These are phyloP conservation scores for Populus euphratica DNA, from an alignment of 345 rosid genomes.

Conservation along the genomic window DNA sequence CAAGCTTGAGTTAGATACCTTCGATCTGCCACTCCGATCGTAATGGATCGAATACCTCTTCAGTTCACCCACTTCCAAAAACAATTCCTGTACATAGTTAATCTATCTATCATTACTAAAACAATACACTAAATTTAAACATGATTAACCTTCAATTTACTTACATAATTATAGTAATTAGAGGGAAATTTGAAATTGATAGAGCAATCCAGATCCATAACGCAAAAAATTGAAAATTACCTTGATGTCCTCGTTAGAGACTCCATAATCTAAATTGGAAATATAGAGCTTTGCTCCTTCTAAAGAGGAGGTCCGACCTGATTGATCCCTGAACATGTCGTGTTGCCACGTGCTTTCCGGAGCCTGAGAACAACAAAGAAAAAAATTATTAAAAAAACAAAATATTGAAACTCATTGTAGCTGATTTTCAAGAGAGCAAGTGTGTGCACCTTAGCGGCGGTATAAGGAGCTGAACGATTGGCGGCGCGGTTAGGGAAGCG, in stretches of 20 bases:
- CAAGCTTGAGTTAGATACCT: slow-evolving; percentile 57
- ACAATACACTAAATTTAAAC: background rate
- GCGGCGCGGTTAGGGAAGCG: slow-evolving; percentile 59
- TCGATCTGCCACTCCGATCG: slow-evolving; percentile 93
- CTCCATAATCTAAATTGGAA: slow-evolving; percentile 89
- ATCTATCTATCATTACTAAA: background rate
- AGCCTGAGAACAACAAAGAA: slow-evolving; percentile 38
- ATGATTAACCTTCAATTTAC: background rate
- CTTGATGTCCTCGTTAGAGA: slow-evolving; percentile 93
- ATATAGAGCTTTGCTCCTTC: slow-evolving; percentile 95
- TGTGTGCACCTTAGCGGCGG: slow-evolving; percentile 42
- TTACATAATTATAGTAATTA: background rate
- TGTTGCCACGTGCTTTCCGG: slow-evolving; percentile 90
- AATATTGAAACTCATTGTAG: slow-evolving; percentile 20
- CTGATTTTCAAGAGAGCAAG: background rate
- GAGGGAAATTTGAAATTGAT: background rate
- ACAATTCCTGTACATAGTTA: slow-evolving; percentile 54
- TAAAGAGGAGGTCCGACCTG: slow-evolving; percentile 55
- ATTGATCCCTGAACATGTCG: slow-evolving; percentile 67
- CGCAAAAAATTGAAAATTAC: slow-evolving; percentile 19
- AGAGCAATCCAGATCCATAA: background rate
- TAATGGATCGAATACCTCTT: slow-evolving; percentile 78
- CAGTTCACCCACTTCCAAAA: slow-evolving; percentile 89
- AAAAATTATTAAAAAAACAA: slow-evolving; percentile 23
- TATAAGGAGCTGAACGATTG: slow-evolving; percentile 61